Base-by-base conservation (phyloP, 176 grass and related monocot species). In the Musa troglodytarum region DNA sequence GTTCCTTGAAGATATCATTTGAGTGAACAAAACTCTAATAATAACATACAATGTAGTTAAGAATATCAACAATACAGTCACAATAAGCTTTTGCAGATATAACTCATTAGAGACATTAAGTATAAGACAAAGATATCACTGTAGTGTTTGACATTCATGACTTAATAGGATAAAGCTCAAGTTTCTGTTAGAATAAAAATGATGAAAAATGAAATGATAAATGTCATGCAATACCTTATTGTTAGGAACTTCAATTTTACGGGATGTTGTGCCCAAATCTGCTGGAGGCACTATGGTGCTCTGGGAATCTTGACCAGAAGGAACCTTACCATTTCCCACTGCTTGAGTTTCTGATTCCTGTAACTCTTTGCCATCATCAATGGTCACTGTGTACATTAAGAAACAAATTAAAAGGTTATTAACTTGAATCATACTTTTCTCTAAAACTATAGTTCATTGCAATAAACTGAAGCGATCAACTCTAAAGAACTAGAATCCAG, bases 231-330 rank as follows among this genome's bases (percentile, higher is more conserved):
- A 61, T 86, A 99, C 91, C 95, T 90, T 99, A 72, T 70, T 90
- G 66, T 91, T 99, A 79, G 90, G 95, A 76, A 99, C 95, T 69
- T 94, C 84, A 16, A 99, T 94, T 78, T 34, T 84, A 5, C 81
- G 84, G 10, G 83, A 85, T 16, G 79, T 52, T 12, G 68, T 83
- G 1, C 66, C 75, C 12, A 73, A 81, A 19, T 11, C 29, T 10
- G 2, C 77, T 68, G 16, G 15, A 54, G 54, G 80, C 52, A 29
- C 75, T 49, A 71, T 67, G 29, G n/a, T 54, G 12, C 1, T 20
- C 81, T 29, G 81, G 0, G 22, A 16, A 81, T 68, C 77, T 23
- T 24, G 68, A 11, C 52, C 17, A 74, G 68, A 65, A 49, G 53
- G 59, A 61, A 53, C 50, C 59, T 71, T 23, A 55, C 53, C 83